phyloP scores from a whole-genome alignment of 2,329 filamentous ascomycete species.

The Neonectria neomacrospora region DNA sequence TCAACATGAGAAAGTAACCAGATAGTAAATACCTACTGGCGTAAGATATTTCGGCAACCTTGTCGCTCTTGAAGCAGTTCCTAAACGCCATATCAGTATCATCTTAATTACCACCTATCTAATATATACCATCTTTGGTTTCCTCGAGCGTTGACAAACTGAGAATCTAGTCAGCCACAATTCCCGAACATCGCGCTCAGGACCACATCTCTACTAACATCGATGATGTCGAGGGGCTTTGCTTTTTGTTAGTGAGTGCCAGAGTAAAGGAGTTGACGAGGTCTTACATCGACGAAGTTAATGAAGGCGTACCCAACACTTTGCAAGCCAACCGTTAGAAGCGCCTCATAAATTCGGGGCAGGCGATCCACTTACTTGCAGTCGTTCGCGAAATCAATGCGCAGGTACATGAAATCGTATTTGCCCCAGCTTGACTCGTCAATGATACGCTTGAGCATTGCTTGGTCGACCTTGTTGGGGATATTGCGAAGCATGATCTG shows the following conservation, averaged over 20 bases:
- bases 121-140: constrained; percentile 73
- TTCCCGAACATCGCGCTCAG: not conserved
- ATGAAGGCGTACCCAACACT: constrained; percentile 98
- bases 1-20: constrained; percentile 10
- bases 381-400: constrained; percentile 87
- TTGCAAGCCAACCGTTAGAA: constrained; percentile 41
- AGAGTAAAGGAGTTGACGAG: not conserved
- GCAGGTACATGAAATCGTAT: constrained; percentile 95
- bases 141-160: constrained; percentile 78
- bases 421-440: constrained; percentile 82
- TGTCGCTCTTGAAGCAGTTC: constrained; percentile 85
- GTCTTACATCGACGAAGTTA: constrained; percentile 84
- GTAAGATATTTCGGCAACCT: constrained; percentile 91
- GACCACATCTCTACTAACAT: constrained; percentile 58
- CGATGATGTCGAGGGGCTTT: constrained; percentile 77
- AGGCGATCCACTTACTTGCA: constrained; percentile 74
- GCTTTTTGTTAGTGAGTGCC: constrained; percentile 50
- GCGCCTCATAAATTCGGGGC: too few relatives aligned
- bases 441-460: constrained; percentile 80
- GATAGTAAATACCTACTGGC: constrained; percentile 73
- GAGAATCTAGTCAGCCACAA: constrained; percentile 36
- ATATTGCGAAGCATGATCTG: constrained; percentile 96
- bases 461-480: constrained; percentile 86
- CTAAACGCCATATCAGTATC: constrained; percentile 52
- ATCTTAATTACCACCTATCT: not conserved